phyloP scores from a whole-genome alignment of 805 yeast species.

The Candida krabiensis region DNA sequence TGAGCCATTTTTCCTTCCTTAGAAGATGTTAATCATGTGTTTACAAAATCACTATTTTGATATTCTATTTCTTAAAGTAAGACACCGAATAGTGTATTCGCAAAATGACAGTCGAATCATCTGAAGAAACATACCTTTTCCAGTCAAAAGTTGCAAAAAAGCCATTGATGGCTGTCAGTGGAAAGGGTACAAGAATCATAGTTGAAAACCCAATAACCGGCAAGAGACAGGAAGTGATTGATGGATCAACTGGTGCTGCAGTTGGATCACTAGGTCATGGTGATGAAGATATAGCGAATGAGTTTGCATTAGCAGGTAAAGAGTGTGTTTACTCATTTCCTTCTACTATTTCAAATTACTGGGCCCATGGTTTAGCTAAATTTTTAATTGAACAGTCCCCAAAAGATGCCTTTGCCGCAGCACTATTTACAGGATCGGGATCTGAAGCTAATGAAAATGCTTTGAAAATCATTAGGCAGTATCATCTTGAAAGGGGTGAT shows the following conservation, averaged over 20 bases:
- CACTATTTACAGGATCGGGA: constrained; percentile 59
- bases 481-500: constrained; percentile 40
- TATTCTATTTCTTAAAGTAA: no score
- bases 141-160: constrained; percentile 38
- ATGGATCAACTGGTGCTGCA: constrained; percentile 47
- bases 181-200: constrained; percentile 39
- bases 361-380: constrained; percentile 39
- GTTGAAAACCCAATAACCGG: constrained; percentile 41
- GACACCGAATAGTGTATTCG: no score
- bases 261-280: constrained; percentile 44
- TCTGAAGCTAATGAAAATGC: constrained; percentile 82
- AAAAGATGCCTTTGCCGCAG: constrained; percentile 35
- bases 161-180: constrained; percentile 39
- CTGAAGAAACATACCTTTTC: constrained; percentile 34
- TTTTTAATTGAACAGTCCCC: constrained; percentile 41
- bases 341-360: constrained; percentile 29
- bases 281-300: constrained; percentile 35
- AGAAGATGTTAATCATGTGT: no score
- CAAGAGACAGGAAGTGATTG: constrained; percentile 30
- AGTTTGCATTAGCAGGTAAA: constrained; percentile 34
- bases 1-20: no score
- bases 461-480: constrained; percentile 57
- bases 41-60: no score
- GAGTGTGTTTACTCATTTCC: constrained; percentile 34
- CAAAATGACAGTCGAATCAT: constrained; percentile 1